Conservation (phyloP, 371 early-diverging fungal species). For the Mucor plumbeus region DNA sequence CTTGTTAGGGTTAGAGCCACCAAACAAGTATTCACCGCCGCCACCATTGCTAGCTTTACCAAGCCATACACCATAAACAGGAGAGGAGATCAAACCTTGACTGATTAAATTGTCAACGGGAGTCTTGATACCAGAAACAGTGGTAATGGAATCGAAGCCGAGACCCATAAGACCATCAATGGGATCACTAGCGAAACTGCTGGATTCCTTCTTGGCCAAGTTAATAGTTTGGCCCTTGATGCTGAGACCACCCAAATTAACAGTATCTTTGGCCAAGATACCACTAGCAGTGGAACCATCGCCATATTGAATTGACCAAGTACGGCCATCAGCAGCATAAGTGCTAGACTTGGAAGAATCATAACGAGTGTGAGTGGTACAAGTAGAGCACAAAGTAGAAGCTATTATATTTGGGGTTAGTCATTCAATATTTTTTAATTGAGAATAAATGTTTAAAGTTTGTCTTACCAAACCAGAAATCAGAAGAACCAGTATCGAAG, state of each 20-base stretch:
- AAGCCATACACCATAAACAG: conserved; percentile 43
- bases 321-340: conserved; percentile 44
- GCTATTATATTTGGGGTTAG: conserved; percentile 20
- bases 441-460: neutral
- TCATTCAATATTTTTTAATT: neutral
- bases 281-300: conserved; percentile 52
- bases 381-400: conserved; percentile 42
- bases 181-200: conserved; percentile 20
- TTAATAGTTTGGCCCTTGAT: conserved; percentile 34
- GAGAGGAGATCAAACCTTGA: conserved; percentile 42
- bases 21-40: conserved; percentile 55
- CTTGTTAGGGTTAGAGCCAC: conserved; percentile 50
- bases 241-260: conserved; percentile 35
- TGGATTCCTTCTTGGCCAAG: conserved; percentile 27
- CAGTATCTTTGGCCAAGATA: conserved; percentile 31
- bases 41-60: conserved; percentile 42
- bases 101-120: conserved; percentile 51
- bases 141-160: conserved; percentile 55
- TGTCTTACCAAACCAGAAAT: conserved; percentile 63
- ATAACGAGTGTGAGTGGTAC: conserved; percentile 46
- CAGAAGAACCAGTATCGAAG: conserved; percentile 79
- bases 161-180: conserved; percentile 46
- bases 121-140: conserved; percentile 37
- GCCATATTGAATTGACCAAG: conserved; percentile 58
- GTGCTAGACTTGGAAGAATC: conserved; percentile 51